A percentile compares a stretch with the other conserved stretches of the same genome.
Evolutionary conservation across 768 basidiomycete species (phyloP).

Genomic region (Trametes gibbosa): DNA sequence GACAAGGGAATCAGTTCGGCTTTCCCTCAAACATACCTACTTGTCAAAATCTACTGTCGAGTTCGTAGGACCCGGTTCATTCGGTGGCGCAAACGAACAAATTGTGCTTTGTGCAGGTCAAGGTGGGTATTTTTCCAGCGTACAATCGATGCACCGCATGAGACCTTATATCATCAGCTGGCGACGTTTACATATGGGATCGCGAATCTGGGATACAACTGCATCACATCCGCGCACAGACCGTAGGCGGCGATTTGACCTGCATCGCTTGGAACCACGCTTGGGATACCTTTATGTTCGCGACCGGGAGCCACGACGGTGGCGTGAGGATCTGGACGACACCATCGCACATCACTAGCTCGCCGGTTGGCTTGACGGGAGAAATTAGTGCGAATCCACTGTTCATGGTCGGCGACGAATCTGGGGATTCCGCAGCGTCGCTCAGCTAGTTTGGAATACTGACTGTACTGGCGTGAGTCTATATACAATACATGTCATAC

Average conservation of each 20-base stretch:
- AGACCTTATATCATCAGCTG: conserved; percentile 41
- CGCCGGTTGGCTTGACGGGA: no score
- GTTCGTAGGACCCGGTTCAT: conserved; percentile 80
- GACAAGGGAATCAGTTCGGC: conserved; percentile 44
- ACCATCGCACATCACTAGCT: conserved; percentile 2
- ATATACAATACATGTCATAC: no score
- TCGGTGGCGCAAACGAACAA: conserved; percentile 78
- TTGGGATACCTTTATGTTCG: conserved; percentile 63
- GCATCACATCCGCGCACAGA: conserved; percentile 64
- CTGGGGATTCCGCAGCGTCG: no score
- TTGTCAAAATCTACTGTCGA: conserved; percentile 66
- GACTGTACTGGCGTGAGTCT: no score
- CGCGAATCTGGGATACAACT: conserved; percentile 71
- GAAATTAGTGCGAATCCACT: no score
- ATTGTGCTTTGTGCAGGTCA: conserved; percentile 77
- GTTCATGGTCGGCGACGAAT: no score
- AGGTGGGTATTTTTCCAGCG: no score
- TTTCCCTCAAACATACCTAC: conserved; percentile 63
- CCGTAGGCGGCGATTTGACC: conserved; percentile 60
- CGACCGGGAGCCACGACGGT: conserved; percentile 77
- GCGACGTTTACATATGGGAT: conserved; percentile 86
- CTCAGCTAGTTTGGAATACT: no score
- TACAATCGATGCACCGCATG: no score
- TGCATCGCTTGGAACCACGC: conserved; percentile 80
- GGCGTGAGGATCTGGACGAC: conserved; percentile 69